Conservation (phyloP, 2,329 filamentous ascomycete genomes). For the Niveomyces coronatus region DNA sequence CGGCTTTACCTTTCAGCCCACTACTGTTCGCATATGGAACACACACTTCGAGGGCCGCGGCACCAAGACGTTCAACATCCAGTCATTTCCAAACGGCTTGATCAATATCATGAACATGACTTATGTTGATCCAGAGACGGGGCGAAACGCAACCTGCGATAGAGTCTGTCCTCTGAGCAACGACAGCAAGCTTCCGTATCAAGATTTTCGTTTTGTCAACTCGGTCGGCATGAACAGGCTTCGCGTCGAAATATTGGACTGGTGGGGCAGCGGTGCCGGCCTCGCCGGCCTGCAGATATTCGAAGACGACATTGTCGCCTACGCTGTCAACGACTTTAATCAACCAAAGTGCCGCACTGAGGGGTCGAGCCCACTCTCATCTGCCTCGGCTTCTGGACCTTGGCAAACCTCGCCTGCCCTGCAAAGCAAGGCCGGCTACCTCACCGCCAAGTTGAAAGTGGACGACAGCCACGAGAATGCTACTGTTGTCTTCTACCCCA, state of each 20-base stretch:
- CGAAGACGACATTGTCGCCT: slow-evolving; percentile 73
- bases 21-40: slow-evolving; percentile 81
- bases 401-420: slow-evolving; percentile 63
- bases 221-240: slow-evolving; percentile 79
- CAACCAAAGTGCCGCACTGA: slow-evolving; percentile 67
- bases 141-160: slow-evolving; percentile 62
- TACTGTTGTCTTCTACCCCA: slow-evolving; percentile 68
- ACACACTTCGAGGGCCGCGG: slow-evolving; percentile 75
- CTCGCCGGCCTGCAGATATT: slow-evolving; percentile 80
- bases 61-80: slow-evolving; percentile 80
- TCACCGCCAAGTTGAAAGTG: slow-evolving; percentile 54
- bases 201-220: slow-evolving; percentile 91
- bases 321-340: slow-evolving; percentile 80
- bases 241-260: slow-evolving; percentile 73
- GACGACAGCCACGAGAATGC: slow-evolving; percentile 48
- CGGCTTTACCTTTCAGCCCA: slow-evolving; percentile 74
- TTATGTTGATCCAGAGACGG: slow-evolving; percentile 66
- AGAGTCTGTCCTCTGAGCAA: slow-evolving; percentile 75
- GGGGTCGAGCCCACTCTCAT: slow-evolving; percentile 45
- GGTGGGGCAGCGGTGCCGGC: slow-evolving; percentile 78
- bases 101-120: slow-evolving; percentile 93
- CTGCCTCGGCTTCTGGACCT: slow-evolving; percentile 57
- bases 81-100: slow-evolving; percentile 52
- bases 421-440: slow-evolving; percentile 63
- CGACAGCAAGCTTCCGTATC: slow-evolving; percentile 54